A percentile compares a stretch with the other conserved stretches of the same genome.
Evolutionary conservation across 192 early-diverging fungal genomes (phyloP).

Genomic region (Powellomyces hirtus): DNA sequence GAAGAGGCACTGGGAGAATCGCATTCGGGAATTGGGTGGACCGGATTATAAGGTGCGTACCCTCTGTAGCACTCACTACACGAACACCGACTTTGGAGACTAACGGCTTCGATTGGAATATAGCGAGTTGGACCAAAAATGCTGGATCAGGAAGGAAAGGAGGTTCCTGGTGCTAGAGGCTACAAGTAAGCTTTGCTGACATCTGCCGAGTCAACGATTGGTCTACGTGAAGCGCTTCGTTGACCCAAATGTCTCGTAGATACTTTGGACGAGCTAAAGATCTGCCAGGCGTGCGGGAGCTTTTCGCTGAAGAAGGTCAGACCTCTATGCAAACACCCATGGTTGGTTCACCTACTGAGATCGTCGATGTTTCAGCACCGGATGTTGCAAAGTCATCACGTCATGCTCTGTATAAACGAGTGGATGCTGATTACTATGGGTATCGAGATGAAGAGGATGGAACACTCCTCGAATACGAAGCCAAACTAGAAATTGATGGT

Average conservation of each 20-base stretch:
- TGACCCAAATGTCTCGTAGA: constrained; percentile 19
- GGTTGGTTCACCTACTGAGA: too few species aligned
- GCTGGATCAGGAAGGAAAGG: constrained; percentile 82
- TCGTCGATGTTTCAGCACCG: neutral
- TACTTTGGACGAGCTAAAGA: constrained; percentile 97
- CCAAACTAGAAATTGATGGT: constrained; percentile 39
- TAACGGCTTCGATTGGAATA: constrained; percentile 26
- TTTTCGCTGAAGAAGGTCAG: constrained; percentile 77
- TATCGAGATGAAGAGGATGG: constrained; percentile 92
- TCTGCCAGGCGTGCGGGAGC: constrained; percentile 88
- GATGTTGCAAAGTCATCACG: constrained; percentile 29
- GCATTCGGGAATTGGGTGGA: constrained; percentile 89
- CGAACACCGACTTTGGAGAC: neutral
- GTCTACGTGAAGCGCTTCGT: neutral
- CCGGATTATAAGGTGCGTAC: constrained; percentile 73
- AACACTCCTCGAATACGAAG: constrained; percentile 71
- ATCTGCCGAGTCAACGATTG: neutral
- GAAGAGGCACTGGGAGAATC: constrained; percentile 88
- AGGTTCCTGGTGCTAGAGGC: constrained; percentile 84
- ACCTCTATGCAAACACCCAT: neutral
- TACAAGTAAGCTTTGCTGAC: constrained; percentile 87
- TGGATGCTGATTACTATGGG: constrained; percentile 94
- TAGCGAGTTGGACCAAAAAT: constrained; percentile 51
- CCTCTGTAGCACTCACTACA: too few species aligned
- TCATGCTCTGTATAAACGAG: constrained; percentile 68